Conservation (phyloP, 2,329 filamentous ascomycete species). For the Lecanosticta acicola region DNA sequence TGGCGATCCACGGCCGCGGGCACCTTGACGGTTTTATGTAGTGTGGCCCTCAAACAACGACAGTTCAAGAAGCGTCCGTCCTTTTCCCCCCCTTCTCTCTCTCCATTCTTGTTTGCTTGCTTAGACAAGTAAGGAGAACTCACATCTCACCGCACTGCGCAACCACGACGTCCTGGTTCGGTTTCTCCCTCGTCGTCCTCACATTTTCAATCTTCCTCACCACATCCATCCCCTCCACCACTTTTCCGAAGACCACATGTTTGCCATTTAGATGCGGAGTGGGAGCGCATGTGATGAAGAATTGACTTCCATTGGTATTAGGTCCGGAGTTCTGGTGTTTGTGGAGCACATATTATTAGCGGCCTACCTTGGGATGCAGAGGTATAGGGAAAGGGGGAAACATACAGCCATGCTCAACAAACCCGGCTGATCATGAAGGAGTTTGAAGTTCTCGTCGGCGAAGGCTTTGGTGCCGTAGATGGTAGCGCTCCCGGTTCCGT, state of each 20-base stretch:
- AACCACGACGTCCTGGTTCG: conserved; percentile 69
- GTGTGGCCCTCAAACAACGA: no score
- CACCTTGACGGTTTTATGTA: no score
- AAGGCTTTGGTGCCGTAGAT: conserved; percentile 86
- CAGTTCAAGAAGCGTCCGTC: no score
- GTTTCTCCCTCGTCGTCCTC: conserved; percentile 77
- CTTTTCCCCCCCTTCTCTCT: neutral
- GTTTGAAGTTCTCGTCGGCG: conserved; percentile 79
- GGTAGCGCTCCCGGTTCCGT: conserved; percentile 77
- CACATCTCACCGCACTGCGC: conserved; percentile 92
- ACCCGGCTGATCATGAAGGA: conserved; percentile 73
- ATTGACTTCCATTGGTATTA: conserved; percentile 91
- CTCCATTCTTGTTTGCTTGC: neutral
- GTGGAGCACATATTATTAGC: no score
- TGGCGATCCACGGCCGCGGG: no score
- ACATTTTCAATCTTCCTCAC: conserved; percentile 90
- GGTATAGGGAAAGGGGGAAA: conserved; percentile 19
- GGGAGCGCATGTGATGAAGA: conserved; percentile 89
- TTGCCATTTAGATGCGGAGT: conserved; percentile 87
- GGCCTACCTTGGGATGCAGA: neutral
- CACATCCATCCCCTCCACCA: conserved; percentile 83
- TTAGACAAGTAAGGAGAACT: neutral
- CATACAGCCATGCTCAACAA: conserved; percentile 88
- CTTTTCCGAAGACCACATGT: conserved; percentile 92
- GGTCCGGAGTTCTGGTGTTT: conserved; percentile 83